phyloP scores from a whole-genome alignment of 257 asterid genomes.

The Oldenlandia corymbosa region DNA sequence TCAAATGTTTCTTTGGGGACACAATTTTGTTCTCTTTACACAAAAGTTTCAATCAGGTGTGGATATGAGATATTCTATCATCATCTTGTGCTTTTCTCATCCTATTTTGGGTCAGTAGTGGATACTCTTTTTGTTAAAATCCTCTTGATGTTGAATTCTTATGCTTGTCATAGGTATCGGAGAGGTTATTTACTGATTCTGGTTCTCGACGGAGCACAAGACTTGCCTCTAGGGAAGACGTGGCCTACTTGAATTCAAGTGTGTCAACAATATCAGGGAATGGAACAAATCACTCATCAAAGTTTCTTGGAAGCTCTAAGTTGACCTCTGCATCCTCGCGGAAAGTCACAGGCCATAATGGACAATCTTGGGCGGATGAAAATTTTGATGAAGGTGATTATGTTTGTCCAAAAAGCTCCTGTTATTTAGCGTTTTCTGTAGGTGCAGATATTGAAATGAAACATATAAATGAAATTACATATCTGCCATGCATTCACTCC shows the following conservation, averaged over 20 bases:
- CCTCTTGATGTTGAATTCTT: slow-evolving; percentile 10
- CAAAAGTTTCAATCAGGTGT: too few relatives aligned
- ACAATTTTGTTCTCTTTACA: too few relatives aligned
- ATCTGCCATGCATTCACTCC: not conserved
- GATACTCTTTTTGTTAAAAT: too few relatives aligned
- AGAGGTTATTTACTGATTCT: slow-evolving; percentile 90
- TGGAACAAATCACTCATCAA: slow-evolving; percentile 61
- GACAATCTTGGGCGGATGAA: slow-evolving; percentile 61
- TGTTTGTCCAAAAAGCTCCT: slow-evolving; percentile 17
- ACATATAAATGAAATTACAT: not conserved
- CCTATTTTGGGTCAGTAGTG: too few relatives aligned
- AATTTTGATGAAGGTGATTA: slow-evolving; percentile 84
- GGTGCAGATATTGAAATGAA: not conserved
- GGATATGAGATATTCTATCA: too few relatives aligned
- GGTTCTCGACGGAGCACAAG: slow-evolving; percentile 90
- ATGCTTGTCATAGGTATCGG: slow-evolving; percentile 66
- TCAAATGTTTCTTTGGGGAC: not conserved
- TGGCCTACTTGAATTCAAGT: slow-evolving; percentile 40
- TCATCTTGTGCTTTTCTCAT: too few relatives aligned
- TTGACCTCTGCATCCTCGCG: slow-evolving; percentile 53
- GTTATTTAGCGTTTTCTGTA: slow-evolving; percentile 5
- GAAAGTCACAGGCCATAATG: slow-evolving; percentile 58
- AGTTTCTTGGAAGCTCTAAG: slow-evolving; percentile 61
- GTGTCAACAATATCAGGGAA: slow-evolving; percentile 67
- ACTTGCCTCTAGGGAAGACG: slow-evolving; percentile 63